phyloP scores from a whole-genome alignment of 495 filamentous ascomycete species.

The Penicillium soppii region DNA sequence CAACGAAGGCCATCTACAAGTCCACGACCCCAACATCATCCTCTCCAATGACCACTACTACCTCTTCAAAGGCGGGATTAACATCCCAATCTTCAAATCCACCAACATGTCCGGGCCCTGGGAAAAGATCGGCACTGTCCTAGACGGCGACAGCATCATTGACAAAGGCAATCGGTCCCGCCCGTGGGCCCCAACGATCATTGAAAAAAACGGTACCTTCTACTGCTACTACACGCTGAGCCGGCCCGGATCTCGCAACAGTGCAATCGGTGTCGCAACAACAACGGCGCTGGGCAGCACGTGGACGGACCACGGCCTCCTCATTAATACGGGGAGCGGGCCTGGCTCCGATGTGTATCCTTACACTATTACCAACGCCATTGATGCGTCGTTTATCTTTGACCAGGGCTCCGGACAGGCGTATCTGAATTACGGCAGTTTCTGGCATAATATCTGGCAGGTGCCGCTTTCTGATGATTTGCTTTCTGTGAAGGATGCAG shows the following conservation, averaged over 20 bases:
- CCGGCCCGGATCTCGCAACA: constrained; percentile 59
- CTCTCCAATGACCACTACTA: constrained; percentile 34
- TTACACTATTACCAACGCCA: constrained; percentile 63
- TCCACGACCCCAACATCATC: constrained; percentile 44
- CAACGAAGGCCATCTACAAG: constrained; percentile 34
- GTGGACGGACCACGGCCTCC: constrained; percentile 55
- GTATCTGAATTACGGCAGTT: constrained; percentile 67
- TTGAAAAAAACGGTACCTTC: constrained; percentile 55
- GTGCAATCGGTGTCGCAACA: constrained; percentile 71
- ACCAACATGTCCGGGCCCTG: constrained; percentile 40
- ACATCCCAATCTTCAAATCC: constrained; percentile 34
- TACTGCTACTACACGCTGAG: constrained; percentile 74
- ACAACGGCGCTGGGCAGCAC: constrained; percentile 51
- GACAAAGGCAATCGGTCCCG: constrained; percentile 31
- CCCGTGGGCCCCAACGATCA: constrained; percentile 64
- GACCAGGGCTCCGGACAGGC: constrained; percentile 44
- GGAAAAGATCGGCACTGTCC: constrained; percentile 38
- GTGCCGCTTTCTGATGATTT: constrained; percentile 52
- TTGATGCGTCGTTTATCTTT: constrained; percentile 63
- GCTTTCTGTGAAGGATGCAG: constrained; percentile 33
- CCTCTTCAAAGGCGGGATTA: constrained; percentile 36
- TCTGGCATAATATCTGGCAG: constrained; percentile 72
- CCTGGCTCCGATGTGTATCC: constrained; percentile 46
- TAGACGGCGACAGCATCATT: constrained; percentile 38
- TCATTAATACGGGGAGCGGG: constrained; percentile 39